Percentiles rank a stretch among this genome's conserved stretches.
phyloP scores from a whole-genome alignment of 192 early-diverging fungal species.

The Podila epicladia region DNA sequence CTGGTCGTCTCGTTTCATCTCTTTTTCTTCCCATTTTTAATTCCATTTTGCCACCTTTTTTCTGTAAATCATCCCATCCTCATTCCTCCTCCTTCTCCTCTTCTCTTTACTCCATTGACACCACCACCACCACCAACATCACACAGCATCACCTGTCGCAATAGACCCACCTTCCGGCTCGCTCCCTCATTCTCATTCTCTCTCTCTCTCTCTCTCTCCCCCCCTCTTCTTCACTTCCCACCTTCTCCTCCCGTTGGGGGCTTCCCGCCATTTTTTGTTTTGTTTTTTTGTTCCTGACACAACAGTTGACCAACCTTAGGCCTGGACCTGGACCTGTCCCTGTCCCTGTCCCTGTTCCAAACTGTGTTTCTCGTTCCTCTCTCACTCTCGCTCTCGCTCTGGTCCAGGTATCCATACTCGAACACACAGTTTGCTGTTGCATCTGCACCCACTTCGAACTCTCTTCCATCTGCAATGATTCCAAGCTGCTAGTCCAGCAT shows the following conservation, averaged over 20 bases:
- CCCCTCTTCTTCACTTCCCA: not conserved
- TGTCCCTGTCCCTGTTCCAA: not conserved
- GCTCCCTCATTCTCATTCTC: not conserved
- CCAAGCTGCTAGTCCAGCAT: too few species aligned
- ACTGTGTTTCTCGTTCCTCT: too few species aligned
- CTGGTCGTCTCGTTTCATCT: not conserved
- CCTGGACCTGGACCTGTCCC: too few species aligned
- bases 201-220: not conserved
- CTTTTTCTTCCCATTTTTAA: not conserved
- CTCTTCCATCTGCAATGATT: too few species aligned
- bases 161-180: too few species aligned
- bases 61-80: not conserved
- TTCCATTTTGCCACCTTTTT: not conserved
- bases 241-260: not conserved
- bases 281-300: not conserved
- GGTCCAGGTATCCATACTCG: not conserved
- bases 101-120: too few species aligned
- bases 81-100: too few species aligned
- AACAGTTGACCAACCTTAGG: not conserved
- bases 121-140: too few species aligned
- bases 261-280: not conserved
- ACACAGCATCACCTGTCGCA: not conserved
- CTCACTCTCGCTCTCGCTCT: too few species aligned
- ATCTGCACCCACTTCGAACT: not conserved
- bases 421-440: not conserved